Evolutionary conservation across 306 rosid genomes (phyloP).

Genomic region (Malus fusca): DNA sequence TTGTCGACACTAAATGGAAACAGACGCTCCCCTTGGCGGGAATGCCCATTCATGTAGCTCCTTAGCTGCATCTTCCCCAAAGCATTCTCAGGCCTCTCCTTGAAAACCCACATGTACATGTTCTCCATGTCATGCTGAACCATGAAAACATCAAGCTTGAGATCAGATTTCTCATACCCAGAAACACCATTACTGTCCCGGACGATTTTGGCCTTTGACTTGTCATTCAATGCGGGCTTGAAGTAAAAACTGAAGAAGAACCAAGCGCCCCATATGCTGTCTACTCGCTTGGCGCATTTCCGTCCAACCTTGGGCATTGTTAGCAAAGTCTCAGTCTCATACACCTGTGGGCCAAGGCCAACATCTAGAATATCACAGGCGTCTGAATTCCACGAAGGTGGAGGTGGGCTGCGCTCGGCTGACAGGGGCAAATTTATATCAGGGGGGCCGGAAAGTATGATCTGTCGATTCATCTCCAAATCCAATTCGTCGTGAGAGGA

Average conservation of each 20-base stretch:
- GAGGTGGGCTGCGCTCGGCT: conserved; percentile 74
- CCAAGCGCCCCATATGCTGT: conserved; percentile 99
- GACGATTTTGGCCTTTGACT: conserved; percentile 69
- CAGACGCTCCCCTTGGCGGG: conserved; percentile 92
- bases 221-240: conserved; percentile 66
- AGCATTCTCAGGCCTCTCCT: conserved; percentile 89
- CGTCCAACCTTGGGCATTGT: conserved; percentile 62
- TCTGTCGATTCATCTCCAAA: conserved; percentile 76
- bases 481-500: conserved; percentile 88
- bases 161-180: conserved; percentile 80
- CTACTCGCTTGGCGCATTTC: conserved; percentile 70
- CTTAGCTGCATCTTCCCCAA: conserved; percentile 97
- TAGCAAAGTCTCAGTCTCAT: conserved; percentile 62
- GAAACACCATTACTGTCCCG: conserved; percentile 62
- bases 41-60: conserved; percentile 96
- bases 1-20: conserved; percentile 80
- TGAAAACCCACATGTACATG: conserved; percentile 99
- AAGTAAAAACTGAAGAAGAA: conserved; percentile 89
- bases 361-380: conserved; percentile 71
- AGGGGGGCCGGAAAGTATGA: conserved; percentile 63
- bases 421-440: conserved; percentile 85
- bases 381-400: conserved; percentile 61
- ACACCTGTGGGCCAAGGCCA: conserved; percentile 73
- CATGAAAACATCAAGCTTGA: conserved; percentile 83
- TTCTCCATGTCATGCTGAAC: conserved; percentile 99